Evolutionary conservation across 805 yeast species (phyloP), one percentile per base, ranked within the genome.

Genomic region (Jamesozyma lodderae): DNA sequence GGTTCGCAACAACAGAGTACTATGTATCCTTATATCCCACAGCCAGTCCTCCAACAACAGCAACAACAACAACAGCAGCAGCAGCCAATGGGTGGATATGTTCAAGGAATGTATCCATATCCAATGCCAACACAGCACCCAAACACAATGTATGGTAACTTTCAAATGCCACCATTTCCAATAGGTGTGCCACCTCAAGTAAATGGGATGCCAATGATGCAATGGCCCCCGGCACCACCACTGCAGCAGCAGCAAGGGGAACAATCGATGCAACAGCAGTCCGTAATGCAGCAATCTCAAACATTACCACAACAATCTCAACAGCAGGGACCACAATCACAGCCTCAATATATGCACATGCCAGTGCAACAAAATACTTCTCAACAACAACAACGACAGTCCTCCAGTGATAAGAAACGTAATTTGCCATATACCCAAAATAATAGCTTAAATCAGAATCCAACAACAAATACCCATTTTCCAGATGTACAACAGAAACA

Each of bases 401-500:
- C n/a, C n/a, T n/a, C n/a, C n/a, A n/a, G n/a, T n/a, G n/a, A n/a
- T n/a, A n/a, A n/a, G n/a, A n/a, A n/a, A n/a, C n/a, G n/a, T n/a
- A n/a, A n/a, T n/a, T n/a, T n/a, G n/a, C n/a, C n/a, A n/a, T n/a
- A n/a, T n/a, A n/a, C n/a, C n/a, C n/a, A n/a, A n/a, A n/a, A n/a
- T n/a, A n/a, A n/a, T n/a, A n/a, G n/a, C n/a, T n/a, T n/a, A n/a
- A n/a, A n/a, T n/a, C n/a, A n/a, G n/a, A n/a, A n/a, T n/a, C n/a
- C n/a, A n/a, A n/a, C n/a, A n/a, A n/a, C n/a, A n/a, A n/a, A n/a
- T n/a, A n/a, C n/a, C n/a, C n/a, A n/a, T n/a, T n/a, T n/a, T n/a
- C n/a, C n/a, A n/a, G n/a, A n/a, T n/a, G n/a, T n/a, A 59, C 29
- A 26, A 26, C 29, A 26, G n/a, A 8, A n/a, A 9, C 29, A 26